Evolutionary conservation across 805 yeast species (phyloP).

Genomic region (Cyberlindnera petersonii): DNA sequence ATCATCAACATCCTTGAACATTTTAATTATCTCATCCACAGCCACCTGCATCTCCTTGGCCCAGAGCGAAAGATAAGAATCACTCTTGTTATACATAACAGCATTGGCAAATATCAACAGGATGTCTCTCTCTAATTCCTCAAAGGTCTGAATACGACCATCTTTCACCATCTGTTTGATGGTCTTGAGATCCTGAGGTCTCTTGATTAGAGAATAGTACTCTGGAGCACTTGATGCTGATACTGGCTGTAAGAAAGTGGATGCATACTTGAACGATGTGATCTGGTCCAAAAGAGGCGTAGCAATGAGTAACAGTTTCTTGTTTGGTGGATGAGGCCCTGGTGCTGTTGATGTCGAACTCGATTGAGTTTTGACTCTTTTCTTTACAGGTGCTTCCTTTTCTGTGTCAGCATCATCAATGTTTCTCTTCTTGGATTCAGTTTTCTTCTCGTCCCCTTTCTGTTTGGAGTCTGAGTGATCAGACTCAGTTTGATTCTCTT

Average conservation of each 20-base stretch:
- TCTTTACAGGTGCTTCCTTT: conserved; percentile 9
- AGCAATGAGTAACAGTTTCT: conserved; percentile 59
- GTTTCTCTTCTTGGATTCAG: conserved; percentile 2
- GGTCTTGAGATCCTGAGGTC: conserved; percentile 67
- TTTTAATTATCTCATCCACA: conserved; percentile 48
- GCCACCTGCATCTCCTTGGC: conserved; percentile 70
- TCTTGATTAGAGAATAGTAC: conserved; percentile 55
- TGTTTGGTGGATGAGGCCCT: conserved; percentile 29
- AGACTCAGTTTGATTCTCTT: conserved; percentile 7
- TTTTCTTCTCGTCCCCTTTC: neutral
- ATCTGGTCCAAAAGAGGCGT: conserved; percentile 60
- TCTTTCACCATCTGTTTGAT: conserved; percentile 56
- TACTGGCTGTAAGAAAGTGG: conserved; percentile 71
- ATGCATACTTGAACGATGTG: conserved; percentile 66
- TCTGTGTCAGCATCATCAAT: neutral
- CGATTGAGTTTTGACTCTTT: conserved; percentile 25
- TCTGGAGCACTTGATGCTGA: conserved; percentile 63
- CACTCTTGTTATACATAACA: conserved; percentile 71
- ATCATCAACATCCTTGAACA: conserved; percentile 54
- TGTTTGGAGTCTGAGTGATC: conserved; percentile 7
- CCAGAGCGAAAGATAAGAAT: conserved; percentile 57
- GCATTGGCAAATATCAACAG: conserved; percentile 81
- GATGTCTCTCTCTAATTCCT: conserved; percentile 61
- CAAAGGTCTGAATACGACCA: conserved; percentile 45
- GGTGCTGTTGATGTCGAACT: conserved; percentile 11